phyloP scores from a whole-genome alignment of 179 eudicot species.

The Silene vulgaris region DNA sequence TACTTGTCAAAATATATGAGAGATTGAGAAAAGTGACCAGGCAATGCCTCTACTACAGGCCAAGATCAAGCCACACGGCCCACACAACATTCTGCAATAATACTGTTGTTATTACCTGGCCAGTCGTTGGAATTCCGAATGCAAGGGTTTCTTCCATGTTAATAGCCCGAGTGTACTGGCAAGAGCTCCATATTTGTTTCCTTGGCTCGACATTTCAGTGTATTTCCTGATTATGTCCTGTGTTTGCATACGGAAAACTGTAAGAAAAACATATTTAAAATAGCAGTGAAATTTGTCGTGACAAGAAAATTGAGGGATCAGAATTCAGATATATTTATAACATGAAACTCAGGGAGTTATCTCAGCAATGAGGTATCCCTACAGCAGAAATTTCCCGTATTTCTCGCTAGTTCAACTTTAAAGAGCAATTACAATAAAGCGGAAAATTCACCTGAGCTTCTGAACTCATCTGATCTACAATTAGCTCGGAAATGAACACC shows the following conservation, averaged over 20 bases:
- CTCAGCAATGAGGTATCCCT: background rate
- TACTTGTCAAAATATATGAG: background rate
- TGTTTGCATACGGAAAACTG: conserved; percentile 21
- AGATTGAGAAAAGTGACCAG: background rate
- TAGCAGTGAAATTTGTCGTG: background rate
- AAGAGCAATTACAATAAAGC: background rate
- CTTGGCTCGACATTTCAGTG: conserved; percentile 51
- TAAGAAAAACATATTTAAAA: conserved; percentile 7
- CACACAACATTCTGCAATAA: background rate
- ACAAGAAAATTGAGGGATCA: background rate
- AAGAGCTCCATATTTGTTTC: conserved; percentile 68
- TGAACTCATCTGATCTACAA: conserved; percentile 84
- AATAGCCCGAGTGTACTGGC: conserved; percentile 79
- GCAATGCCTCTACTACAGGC: background rate
- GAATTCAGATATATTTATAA: background rate
- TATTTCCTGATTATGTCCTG: conserved; percentile 84
- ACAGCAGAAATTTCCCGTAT: background rate
- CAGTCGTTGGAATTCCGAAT: conserved; percentile 65
- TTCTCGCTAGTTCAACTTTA: background rate
- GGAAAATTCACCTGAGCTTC: conserved; percentile 56
- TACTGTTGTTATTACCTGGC: conserved; percentile 35
- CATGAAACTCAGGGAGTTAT: background rate
- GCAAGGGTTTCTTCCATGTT: conserved; percentile 76
- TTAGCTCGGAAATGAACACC: conserved; percentile 90
- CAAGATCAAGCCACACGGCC: background rate